Base-by-base conservation (phyloP, 2,329 filamentous ascomycete species). In the Aspergillus brunneoviolaceus region DNA sequence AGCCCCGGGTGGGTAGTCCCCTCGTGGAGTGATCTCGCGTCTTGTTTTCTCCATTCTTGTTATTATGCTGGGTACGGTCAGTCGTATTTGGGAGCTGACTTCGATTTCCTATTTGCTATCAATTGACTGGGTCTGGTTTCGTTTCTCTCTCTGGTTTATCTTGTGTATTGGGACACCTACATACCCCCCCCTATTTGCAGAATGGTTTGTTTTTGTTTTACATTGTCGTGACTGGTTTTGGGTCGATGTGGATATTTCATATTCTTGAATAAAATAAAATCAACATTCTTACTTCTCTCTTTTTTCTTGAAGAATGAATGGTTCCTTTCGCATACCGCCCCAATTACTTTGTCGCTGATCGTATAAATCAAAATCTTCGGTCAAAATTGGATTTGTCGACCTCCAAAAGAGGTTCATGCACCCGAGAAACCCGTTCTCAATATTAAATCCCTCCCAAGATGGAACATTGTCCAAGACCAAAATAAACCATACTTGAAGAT, bases 1-100 rank as follows among this genome's bases (percentile, higher is more conserved):
- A 89, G 33, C 90, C 90, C 31, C 89, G 89, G 76, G 79, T 91
- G 60, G 87, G 84, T 19, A 93, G 90, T 73, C 90, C 90, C 2
- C 77, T 93, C 66, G 83, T 85, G 27, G 85, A 81, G 48, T 72
- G 29, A 49, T 60, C 54, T 39, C 39, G 9, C 33, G 4, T 16
- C 33, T 12, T 35, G 0, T 35, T 4, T 35, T 5, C 2, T 5
- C 16, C 11, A 12, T 12, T 12, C 33, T 35, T 12, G 67, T 64
- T 48, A 56, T 57, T 58, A 49, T 49, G 49, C 29, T 47, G 14
- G 39, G 16, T 9, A 35, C 9, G 33, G 33, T 12, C 9, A 12
- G 33, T 12, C 4, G 12, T 35, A 3, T 45, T 45, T 19, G 5
- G 12, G 16, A 19, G 16, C n/a, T 45, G 33, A 6, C 5, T 45